Evolutionary conservation across 768 basidiomycete genomes (phyloP), one percentile per base, ranked within the genome.

Genomic region (Boletus rubroflammeus): DNA sequence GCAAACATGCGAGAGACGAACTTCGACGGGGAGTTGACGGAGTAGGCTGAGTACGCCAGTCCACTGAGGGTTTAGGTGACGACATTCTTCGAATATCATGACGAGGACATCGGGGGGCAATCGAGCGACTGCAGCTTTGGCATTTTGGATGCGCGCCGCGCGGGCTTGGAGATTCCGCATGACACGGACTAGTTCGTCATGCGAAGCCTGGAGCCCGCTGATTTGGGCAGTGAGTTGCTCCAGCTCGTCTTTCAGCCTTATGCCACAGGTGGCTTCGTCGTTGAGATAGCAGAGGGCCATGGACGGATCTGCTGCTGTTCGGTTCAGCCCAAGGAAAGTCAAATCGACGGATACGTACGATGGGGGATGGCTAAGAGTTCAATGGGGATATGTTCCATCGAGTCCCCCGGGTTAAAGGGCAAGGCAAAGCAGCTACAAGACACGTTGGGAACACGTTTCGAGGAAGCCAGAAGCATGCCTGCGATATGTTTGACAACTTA

Each of bases 1-100:
- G 32, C 65, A 66, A 21, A 74, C 68, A 42, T 70, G 68, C 32
- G 74, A 71, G 26, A 75, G 51, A 29, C 68, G 69, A 32, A 70
- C 61, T 53, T 70, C 70, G 50, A 70, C 31, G 29, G 70, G 70
- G n/a, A 61, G 63, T 47, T 71, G 69, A 43, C 63, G 67, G 32
- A 71, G 69, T 9, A 68, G 59, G 50, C 61, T 62, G 41, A 68
- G 69, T 14, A 72, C 64, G n/a, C 68, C 68, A 14, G 59, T 49
- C 66, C 70, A 69, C 51, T 69, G 69, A 25, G 67, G 67, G 40
- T 63, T 67, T 26, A 63, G 52, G 53, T 71, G 67, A 47, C 65
- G 61, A 42, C 65, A 67, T 28, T 68, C 68, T 49, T 70, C 64
- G 26, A 70, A 70, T 48, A 70, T 62, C 59, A 70, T 59, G 36